Evolutionary conservation across 768 basidiomycete species (phyloP), one percentile per base, ranked within the genome.

Genomic region (Dioszegia crocea): DNA sequence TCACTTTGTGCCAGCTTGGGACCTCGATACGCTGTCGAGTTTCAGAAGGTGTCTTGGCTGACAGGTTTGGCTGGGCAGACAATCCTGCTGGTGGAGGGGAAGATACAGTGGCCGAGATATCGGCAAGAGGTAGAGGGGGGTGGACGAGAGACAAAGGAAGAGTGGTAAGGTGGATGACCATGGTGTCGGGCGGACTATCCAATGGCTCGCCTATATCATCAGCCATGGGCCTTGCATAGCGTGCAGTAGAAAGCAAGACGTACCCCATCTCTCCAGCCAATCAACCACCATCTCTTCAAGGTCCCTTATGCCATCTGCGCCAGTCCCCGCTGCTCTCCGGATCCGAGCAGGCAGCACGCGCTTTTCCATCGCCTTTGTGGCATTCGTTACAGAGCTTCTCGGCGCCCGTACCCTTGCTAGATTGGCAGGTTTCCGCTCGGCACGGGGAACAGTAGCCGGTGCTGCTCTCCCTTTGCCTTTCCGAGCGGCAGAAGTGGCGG

Each of bases 241-340:
- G 12, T 29, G n/a, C n/a, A 43, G 31, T 10, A 50, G 26, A 46
- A 8, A 31, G 19, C 4, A 24, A 9, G 21, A 91, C 91, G 79
- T 81, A 84, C 86, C 77, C 84, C 84, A 78, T 24, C 75, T 62
- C 51, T 84, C 84, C 68, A 87, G 82, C 62, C 86, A 87, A 66
- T 91, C 89, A 63, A 91, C 77, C 74, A 93, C 88, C 84, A 89
- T 85, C 55, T 84, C 67, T 79, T 93, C 91, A 17, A 86, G 81
- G 73, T 89, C 88, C 73, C 85, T 85, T 60, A 79, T 86, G 56
- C 90, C 88, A 50, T 73, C 71, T 44, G 88, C 83, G 33, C 88
- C 88, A 27, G 87, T 86, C 26, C 70, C 70, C 16, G 88, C 88
- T 56, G 88, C 86, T 56, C 90, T 83, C 66, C 88, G 82, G 56